Base-by-base conservation (phyloP, 2,329 filamentous ascomycete genomes). In the Madurella fahalii region DNA sequence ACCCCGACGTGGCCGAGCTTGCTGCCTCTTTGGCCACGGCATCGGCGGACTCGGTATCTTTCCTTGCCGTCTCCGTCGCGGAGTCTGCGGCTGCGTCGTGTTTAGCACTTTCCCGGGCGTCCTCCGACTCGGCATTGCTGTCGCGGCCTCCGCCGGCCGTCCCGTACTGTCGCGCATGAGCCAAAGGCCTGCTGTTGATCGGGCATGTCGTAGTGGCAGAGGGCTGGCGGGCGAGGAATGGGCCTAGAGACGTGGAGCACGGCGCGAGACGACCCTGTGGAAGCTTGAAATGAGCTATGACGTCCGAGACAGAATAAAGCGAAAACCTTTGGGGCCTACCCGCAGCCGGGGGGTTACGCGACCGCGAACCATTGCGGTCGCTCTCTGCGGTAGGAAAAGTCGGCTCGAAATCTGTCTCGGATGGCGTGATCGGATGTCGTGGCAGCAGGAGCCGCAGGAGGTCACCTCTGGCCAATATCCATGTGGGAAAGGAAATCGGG, bases 1-100 rank as follows among this genome's bases (percentile, higher is more conserved):
- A 58, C 17, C 57, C 59, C 53, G 64, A 48, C 47, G 61, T 52
- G 49, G 66, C 57, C 47, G 64, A 62, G 45, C 60, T 63, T 9
- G 66, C 58, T 2, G 69, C 65, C 40, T 66, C 63, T 40, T 50
- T 56, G 30, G 58, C 48, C 2, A 63, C 15, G 17, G 59, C 56
- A 40, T 60, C 48, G 40, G 61, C 50, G 9, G 63, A 63, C 47
- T 58, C 58, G 20, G 54, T 61, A 44, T 63, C 64, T 16, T 47
- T 48, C 39, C n/a, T 42, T 18, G 60, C 52, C 4, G 58, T 57
- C 8, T 57, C 53, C 9, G 61, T 47, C 4, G 63, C 63, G 15
- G 42, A 34, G n/a, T 63, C 61, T 13, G 62, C 60, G 13, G 54
- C 58, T 15, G 55, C 57, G n/a, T 64, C 61, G n/a, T 60, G 37